Evolutionary conservation across 208 protist species (phyloP).

Genomic region (Dictyostelium gargantuum): DNA sequence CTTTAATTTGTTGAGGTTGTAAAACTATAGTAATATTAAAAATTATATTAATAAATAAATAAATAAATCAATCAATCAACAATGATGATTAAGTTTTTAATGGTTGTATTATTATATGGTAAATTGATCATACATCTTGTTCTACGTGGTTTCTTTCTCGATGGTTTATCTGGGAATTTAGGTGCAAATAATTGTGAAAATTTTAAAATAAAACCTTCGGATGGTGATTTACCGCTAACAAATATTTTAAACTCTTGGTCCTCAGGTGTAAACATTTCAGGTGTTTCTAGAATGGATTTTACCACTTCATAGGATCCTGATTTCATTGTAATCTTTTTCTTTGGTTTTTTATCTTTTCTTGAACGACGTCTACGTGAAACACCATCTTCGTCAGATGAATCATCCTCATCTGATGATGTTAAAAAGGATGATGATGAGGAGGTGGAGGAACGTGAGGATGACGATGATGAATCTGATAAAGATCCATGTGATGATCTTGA

Average conservation of each 20-base stretch:
- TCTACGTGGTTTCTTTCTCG: background rate
- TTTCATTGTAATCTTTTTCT: conserved; percentile 5
- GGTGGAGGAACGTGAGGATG: background rate
- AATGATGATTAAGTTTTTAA: too few relatives aligned
- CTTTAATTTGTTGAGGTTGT: background rate
- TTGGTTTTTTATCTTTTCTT: background rate
- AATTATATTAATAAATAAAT: too few relatives aligned
- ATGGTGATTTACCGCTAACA: background rate
- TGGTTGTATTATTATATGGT: too few relatives aligned
- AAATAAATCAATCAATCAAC: too few relatives aligned
- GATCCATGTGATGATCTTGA: background rate
- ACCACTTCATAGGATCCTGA: background rate
- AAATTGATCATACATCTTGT: too few relatives aligned
- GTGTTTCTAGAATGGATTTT: background rate
- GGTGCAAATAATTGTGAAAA: conserved; percentile 50
- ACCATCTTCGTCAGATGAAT: background rate
- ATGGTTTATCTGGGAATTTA: background rate
- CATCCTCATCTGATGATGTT: background rate
- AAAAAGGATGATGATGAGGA: background rate
- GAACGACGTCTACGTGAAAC: background rate
- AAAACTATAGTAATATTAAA: too few relatives aligned
- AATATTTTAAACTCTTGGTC: conserved; percentile 36
- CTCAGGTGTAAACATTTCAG: background rate
- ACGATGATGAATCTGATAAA: background rate
- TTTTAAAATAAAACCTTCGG: conserved; percentile 24